These are phyloP conservation scores for Meripilus lineatus DNA, from an alignment of 1,284 basidiomycete genomes.

Conservation along the genomic window DNA sequence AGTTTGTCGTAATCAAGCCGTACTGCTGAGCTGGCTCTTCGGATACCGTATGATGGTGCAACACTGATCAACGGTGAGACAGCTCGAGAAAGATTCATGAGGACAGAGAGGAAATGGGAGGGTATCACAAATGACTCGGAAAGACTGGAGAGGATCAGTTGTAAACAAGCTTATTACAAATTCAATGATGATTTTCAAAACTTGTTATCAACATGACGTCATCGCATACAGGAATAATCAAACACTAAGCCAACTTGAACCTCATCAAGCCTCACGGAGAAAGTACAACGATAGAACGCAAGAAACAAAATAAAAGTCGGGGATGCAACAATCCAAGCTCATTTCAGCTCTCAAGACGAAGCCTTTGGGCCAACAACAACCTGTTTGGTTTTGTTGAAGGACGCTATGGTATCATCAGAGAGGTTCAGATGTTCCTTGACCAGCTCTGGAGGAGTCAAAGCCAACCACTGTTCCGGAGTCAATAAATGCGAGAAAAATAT, in stretches of 20 bases:
- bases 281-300: constrained; percentile 1
- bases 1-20: constrained; percentile 40
- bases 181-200: too few species aligned
- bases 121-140: too few species aligned
- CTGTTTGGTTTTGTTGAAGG: constrained; percentile 46
- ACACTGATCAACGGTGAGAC: too few species aligned
- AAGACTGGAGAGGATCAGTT: too few species aligned
- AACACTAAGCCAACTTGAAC: too few species aligned
- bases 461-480: constrained; percentile 57
- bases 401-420: constrained; percentile 41
- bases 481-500: neutral
- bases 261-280: constrained; percentile 6
- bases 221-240: too few species aligned
- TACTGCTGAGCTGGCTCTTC: constrained; percentile 28
- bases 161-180: too few species aligned
- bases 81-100: too few species aligned
- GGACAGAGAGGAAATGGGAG: too few species aligned
- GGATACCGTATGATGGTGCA: too few species aligned
- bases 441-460: constrained; percentile 50
- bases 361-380: constrained; percentile 33
- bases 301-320: constrained; percentile 8
- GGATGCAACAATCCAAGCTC: too few species aligned
- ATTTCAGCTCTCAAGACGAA: constrained; percentile 4
- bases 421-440: constrained; percentile 54
- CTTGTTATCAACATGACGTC: too few species aligned